phyloP scores from a whole-genome alignment of 2,329 filamentous ascomycete genomes.

The Penicillium thymicola region DNA sequence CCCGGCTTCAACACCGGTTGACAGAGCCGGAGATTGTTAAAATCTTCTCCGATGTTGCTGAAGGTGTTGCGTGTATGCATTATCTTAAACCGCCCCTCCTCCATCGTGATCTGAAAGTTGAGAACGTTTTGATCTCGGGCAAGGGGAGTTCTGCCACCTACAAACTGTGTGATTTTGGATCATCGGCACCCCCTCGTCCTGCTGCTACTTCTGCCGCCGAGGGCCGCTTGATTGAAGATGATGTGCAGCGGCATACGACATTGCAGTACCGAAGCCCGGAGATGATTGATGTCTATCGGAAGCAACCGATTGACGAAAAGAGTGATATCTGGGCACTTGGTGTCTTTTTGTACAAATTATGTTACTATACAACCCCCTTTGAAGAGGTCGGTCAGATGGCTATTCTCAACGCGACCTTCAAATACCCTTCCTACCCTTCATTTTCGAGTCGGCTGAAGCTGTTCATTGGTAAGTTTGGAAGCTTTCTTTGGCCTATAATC shows the following conservation, averaged over 20 bases:
- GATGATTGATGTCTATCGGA: conserved; percentile 97
- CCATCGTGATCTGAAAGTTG: conserved; percentile 93
- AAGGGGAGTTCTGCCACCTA: conserved; percentile 68
- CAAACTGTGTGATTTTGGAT: conserved; percentile 98
- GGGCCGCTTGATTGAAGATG: conserved; percentile 89
- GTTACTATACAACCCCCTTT: conserved; percentile 98
- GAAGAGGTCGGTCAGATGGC: conserved; percentile 97
- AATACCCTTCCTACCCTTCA: conserved; percentile 79
- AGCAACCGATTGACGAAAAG: conserved; percentile 96
- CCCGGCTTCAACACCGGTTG: conserved; percentile 87
- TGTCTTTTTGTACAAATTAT: conserved; percentile 93
- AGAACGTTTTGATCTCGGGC: conserved; percentile 87
- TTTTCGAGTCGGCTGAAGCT: conserved; percentile 90
- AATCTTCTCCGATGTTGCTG: conserved; percentile 93
- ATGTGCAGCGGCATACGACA: conserved; percentile 94
- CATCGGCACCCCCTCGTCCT: conserved; percentile 75
- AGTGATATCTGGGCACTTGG: conserved; percentile 97
- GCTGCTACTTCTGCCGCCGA: conserved; percentile 84
- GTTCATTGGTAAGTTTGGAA: conserved; percentile 67
- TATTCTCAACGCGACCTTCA: conserved; percentile 92
- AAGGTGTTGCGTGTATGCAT: conserved; percentile 98
- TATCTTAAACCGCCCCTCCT: conserved; percentile 91
- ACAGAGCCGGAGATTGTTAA: conserved; percentile 96
- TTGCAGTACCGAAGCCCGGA: conserved; percentile 96
- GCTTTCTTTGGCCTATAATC: neutral